phyloP scores from a whole-genome alignment of 345 rosid genomes.

The Litchi chinensis region DNA sequence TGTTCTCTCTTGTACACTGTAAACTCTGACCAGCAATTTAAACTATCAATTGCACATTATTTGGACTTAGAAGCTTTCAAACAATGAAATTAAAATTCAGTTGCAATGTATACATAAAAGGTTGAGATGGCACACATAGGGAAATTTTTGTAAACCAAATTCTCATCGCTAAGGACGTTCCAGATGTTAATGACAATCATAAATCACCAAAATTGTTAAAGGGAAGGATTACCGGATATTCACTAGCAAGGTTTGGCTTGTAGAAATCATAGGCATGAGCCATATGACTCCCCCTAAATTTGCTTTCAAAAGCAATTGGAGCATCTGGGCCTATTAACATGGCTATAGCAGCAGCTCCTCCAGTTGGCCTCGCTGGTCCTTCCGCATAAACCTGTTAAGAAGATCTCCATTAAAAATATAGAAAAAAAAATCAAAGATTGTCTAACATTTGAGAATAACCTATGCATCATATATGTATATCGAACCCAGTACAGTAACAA shows the following conservation, averaged over 20 bases:
- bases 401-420: constrained; percentile 17
- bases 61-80: background rate
- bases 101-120: background rate
- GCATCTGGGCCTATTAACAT: constrained; percentile 94
- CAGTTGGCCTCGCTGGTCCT: constrained; percentile 99
- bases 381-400: constrained; percentile 94
- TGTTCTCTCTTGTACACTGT: background rate
- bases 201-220: background rate
- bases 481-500: constrained; percentile 3
- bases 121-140: background rate
- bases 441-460: background rate
- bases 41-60: background rate
- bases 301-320: constrained; percentile 93
- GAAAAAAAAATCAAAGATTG: constrained; percentile 8
- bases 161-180: background rate
- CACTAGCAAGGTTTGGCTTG: constrained; percentile 99
- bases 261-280: constrained; percentile 98
- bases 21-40: background rate
- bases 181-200: background rate
- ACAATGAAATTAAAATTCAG: background rate
- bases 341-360: constrained; percentile 99
- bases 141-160: background rate
- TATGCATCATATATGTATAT: background rate
- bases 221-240: constrained; percentile 78
- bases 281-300: constrained; percentile 94